Percentiles rank a stretch among this genome's conserved stretches.
Evolutionary conservation across 169 alveolate genomes (phyloP).

Genomic region (Cryptosporidium ryanae): DNA sequence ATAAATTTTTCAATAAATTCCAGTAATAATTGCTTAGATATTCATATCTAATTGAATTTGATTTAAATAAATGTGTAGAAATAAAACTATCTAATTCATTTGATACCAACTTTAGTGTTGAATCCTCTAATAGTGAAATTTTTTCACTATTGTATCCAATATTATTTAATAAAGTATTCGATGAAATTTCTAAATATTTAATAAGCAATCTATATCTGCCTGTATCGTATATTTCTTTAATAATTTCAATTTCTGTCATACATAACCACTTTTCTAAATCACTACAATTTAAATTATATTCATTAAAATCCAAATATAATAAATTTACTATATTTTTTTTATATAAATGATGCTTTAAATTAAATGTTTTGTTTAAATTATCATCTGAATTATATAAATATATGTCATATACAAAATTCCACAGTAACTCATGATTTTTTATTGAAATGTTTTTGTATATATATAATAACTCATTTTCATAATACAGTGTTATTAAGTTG

Average conservation of each 20-base stretch:
- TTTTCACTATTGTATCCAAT: background rate
- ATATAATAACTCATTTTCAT: constrained; percentile 30
- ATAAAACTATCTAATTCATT: constrained; percentile 9
- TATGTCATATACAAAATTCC: constrained; percentile 8
- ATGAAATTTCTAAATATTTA: constrained; percentile 30
- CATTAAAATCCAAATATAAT: constrained; percentile 2
- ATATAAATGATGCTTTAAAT: constrained; percentile 24
- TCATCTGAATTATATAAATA: background rate
- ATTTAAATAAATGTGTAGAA: background rate
- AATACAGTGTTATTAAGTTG: constrained; percentile 2
- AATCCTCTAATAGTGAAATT: constrained; percentile 16
- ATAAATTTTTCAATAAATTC: constrained; percentile 4
- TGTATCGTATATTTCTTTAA: constrained; percentile 7
- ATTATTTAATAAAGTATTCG: background rate
- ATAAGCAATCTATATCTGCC: constrained; percentile 6
- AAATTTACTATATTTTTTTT: constrained; percentile 28
- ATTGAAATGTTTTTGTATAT: constrained; percentile 16
- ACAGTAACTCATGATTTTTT: constrained; percentile 16
- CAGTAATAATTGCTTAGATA: constrained; percentile 19
- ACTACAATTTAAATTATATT: constrained; percentile 5
- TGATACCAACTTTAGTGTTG: constrained; percentile 7
- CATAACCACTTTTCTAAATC: constrained; percentile 57
- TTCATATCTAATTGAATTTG: constrained; percentile 9
- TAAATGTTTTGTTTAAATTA: background rate
- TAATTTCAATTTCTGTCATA: constrained; percentile 5